Evolutionary conservation across 495 filamentous ascomycete species (phyloP), one percentile per base, ranked within the genome.

Genomic region (Platismatia glauca): DNA sequence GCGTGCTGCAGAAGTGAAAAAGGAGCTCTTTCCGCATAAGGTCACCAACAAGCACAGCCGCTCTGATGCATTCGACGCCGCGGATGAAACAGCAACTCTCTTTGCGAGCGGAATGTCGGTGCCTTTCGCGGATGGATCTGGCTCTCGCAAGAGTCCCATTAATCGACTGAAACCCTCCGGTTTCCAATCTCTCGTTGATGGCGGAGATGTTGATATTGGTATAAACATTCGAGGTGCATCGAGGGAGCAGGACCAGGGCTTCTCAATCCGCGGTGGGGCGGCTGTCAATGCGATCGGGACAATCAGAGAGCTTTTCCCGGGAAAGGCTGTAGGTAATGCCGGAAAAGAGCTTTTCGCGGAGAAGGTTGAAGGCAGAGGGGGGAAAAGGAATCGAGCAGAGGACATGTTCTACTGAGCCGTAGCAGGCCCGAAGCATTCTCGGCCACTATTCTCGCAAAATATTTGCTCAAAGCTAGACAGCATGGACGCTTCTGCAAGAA

Each of bases 301-400:
- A 2, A 78, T 78, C 61, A 81, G 79, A 61, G 89, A 91, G 70
- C 72, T 91, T 18, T 91, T 91, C 62, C 87, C 88, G 13, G 79
- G 79, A 7, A 87, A 84, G 63, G 83, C 83, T 60, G 79, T 77
- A 34, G 71, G 69, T 20, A 89, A 90, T 72, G 73, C 82, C 8
- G 83, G 82, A 33, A 91, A 90, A 73, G 88, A 91, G 70, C 73
- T 92, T 9, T 90, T 92, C 62, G 71, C 74, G 3, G 78, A 80
- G 39, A 82, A 76, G 56, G 62, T 80, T n/a, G 73, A 77, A 60
- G 80, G 79, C 15, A 76, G 79, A 55, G 79, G 78, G 39, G 77
- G 76, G 22, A 76, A 72, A 46, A 73, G 78, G 24, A 77, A 78
- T 39, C 74, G 71, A 59, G 80, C 79, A 1, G 77, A 81, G 66